Conservation (phyloP, 805 yeast genomes). For the Candida easanensis region DNA sequence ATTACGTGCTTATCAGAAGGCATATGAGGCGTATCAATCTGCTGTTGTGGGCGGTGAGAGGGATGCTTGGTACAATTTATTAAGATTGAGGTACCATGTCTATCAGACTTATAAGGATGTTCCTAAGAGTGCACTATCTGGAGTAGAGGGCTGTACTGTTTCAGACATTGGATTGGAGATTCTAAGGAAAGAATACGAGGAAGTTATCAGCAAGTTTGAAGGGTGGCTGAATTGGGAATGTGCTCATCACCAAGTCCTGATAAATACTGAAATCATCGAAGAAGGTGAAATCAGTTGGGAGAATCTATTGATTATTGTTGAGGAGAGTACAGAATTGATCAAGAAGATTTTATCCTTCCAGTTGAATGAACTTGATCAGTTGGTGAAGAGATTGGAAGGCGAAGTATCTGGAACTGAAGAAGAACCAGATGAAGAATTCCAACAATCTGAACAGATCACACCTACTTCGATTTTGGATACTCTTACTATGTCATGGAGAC, state of each 20-base stretch:
- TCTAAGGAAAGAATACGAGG: slow-evolving; percentile 17
- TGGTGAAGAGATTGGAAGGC: slow-evolving; percentile 16
- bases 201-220: slow-evolving; percentile 8
- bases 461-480: slow-evolving; percentile 24
- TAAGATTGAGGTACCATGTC: slow-evolving; percentile 57
- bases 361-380: slow-evolving; percentile 19
- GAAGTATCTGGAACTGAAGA: slow-evolving; percentile 16
- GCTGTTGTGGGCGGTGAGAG: slow-evolving; percentile 24
- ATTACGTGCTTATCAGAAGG: slow-evolving; percentile 60
- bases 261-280: slow-evolving; percentile 19
- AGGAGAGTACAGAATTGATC: slow-evolving; percentile 9
- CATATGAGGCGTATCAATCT: slow-evolving; percentile 41
- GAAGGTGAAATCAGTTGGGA: slow-evolving; percentile 1
- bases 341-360: slow-evolving; percentile 16
- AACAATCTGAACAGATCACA: slow-evolving; percentile 25
- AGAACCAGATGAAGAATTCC: slow-evolving; percentile 18
- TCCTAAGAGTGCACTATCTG: slow-evolving; percentile 29
- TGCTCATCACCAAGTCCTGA: slow-evolving; percentile 22
- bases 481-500: slow-evolving; percentile 10
- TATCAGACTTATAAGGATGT: slow-evolving; percentile 51
- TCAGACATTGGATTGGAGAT: slow-evolving; percentile 2
- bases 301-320: neutral
- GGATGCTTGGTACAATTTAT: slow-evolving; percentile 58
- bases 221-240: slow-evolving; percentile 30
- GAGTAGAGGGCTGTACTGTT: slow-evolving; percentile 27